These are phyloP conservation scores for Globisporangium lucens DNA, from an alignment of 352 stramenopile species.

Conservation along the genomic window DNA sequence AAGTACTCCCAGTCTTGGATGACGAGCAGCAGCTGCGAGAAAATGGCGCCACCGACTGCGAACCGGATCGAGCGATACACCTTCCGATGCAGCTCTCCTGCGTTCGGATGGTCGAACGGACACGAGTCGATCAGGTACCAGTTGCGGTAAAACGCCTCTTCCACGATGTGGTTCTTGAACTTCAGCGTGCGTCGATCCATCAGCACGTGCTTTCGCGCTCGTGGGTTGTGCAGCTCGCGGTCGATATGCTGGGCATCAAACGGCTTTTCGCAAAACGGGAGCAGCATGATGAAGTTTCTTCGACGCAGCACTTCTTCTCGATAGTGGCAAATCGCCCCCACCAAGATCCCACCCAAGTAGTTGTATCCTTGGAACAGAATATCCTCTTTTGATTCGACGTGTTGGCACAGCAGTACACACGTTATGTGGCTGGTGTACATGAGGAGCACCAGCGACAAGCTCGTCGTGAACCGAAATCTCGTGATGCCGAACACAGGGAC, in stretches of 20 bases:
- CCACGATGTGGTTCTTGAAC: constrained; percentile 35
- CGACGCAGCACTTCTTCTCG: not conserved
- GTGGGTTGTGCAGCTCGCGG: not conserved
- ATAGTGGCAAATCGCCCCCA: not conserved
- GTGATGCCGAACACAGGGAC: not conserved
- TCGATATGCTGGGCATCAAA: not conserved
- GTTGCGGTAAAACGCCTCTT: constrained; percentile 39
- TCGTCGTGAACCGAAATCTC: not conserved
- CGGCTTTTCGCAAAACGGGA: not conserved
- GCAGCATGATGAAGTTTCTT: not conserved
- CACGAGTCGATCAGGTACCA: constrained; percentile 46
- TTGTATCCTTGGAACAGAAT: not conserved
- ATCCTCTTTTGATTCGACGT: not conserved
- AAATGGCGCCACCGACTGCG: constrained; percentile 33
- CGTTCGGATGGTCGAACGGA: constrained; percentile 44
- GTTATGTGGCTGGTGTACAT: not conserved
- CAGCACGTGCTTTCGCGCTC: not conserved
- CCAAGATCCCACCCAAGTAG: not conserved
- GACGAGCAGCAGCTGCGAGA: constrained; percentile 34
- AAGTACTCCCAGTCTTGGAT: constrained; percentile 30
- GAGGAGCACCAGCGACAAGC: not conserved
- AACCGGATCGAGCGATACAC: constrained; percentile 38
- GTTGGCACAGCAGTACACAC: not conserved
- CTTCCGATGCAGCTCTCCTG: constrained; percentile 29
- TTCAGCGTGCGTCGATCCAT: constrained; percentile 11